Base-by-base conservation (phyloP, 495 filamentous ascomycete species). In the Trichoderma orchidacearum region DNA sequence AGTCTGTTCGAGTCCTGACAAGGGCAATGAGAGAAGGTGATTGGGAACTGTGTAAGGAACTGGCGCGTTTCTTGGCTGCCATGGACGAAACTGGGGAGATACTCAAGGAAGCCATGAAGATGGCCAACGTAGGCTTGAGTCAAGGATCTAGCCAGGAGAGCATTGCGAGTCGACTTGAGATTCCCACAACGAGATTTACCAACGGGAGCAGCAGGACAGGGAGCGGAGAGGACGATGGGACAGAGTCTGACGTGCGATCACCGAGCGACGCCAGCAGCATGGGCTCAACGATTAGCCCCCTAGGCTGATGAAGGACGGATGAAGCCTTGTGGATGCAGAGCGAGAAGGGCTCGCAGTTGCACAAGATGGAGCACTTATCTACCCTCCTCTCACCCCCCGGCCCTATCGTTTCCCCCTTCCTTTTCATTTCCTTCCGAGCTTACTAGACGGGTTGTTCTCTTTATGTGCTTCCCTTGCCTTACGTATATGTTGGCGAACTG, bases 11-110 rank as follows among this genome's bases (percentile, higher is more conserved):
- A 21, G 70, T 99, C 35, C 79, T 99, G 27, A 79, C 80, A n/a
- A 72, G 85, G 54, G 93, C 91, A 0, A 90, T 89, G 57, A 79
- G 81, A 29, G 88, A 89, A 69, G 82, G 80, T 25, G 93, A 99
- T 67, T 99, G 92, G 93, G 94, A 97, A 57, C 75, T 97, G 5
- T 97, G 94, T 68, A 95, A 90, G 60, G 94, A 99, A 65, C 74
- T 99, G 3, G 90, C 91, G 25, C 72, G 94, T 30, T 99, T 99
- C 67, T 70, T 99, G 52, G 88, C 92, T 45, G 93, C 93, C 1
- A 79, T 99, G 55, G 94, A 99, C 66, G 82, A 86, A 60, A 86
- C 81, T 3, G 93, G 93, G 0, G 82, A 84, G 53, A 94, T 89
- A 41, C 72, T 99, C 23, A 80, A 82, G 50, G 80, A 88, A 59